Evolutionary conservation across 192 early-diverging fungal species (phyloP).

Genomic region (Mortierella hygrophila): DNA sequence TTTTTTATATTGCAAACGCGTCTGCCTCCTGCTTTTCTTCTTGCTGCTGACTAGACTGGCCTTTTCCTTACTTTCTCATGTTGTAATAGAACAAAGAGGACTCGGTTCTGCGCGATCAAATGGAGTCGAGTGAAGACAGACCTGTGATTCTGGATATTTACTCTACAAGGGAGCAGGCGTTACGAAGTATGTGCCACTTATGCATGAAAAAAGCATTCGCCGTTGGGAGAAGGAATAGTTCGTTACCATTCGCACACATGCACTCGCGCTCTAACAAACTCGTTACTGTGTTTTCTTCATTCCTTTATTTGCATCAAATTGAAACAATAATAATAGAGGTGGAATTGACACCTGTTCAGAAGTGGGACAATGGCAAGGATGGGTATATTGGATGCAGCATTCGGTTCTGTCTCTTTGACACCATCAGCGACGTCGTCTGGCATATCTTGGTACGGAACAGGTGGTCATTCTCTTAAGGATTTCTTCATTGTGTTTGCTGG

Average conservation of each 20-base stretch:
- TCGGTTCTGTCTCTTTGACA: slow-evolving; percentile 75
- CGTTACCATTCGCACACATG: not conserved
- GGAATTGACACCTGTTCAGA: slow-evolving; percentile 40
- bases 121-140: slow-evolving; percentile 57
- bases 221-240: not conserved
- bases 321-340: slow-evolving; percentile 39
- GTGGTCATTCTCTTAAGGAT: slow-evolving; percentile 19
- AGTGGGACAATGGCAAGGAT: slow-evolving; percentile 53
- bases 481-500: too few relatives aligned
- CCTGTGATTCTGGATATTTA: slow-evolving; percentile 66
- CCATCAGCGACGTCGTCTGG: slow-evolving; percentile 63
- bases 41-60: not conserved
- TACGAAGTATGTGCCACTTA: slow-evolving; percentile 53
- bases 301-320: not conserved
- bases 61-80: not conserved
- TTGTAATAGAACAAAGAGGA: slow-evolving; percentile 45
- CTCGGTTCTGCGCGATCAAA: slow-evolving; percentile 55
- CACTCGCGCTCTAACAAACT: not conserved
- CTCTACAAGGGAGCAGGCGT: slow-evolving; percentile 65
- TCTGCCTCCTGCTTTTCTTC: not conserved
- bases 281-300: not conserved
- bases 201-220: not conserved
- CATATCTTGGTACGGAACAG: slow-evolving; percentile 56
- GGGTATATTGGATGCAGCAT: slow-evolving; percentile 69
- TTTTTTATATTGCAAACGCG: not conserved